Conservation (phyloP, 805 yeast species). For the Wickerhamiella sergipiensis region DNA sequence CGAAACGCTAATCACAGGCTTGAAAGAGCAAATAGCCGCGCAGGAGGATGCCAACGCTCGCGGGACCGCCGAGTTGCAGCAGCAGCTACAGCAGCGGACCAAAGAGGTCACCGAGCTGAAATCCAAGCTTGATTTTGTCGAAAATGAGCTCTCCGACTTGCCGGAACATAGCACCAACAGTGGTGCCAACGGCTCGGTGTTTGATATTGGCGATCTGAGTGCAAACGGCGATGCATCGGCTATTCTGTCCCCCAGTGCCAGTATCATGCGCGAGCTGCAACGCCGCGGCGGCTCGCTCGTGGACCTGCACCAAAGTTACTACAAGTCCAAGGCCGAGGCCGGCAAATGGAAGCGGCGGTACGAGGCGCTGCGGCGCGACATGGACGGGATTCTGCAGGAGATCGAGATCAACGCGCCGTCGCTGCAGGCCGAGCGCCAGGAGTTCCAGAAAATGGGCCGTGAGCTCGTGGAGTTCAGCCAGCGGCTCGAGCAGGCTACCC, state of each 20-base stretch:
- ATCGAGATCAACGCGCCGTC: conserved; percentile 68
- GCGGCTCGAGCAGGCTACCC: conserved; percentile 31
- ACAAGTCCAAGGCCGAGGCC: conserved; percentile 49
- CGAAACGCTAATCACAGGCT: conserved; percentile 26
- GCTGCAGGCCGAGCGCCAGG: conserved; percentile 49
- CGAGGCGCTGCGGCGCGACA: conserved; percentile 52
- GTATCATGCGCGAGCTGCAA: conserved; percentile 34
- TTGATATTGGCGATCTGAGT: conserved; percentile 7
- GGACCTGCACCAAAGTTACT: conserved; percentile 50
- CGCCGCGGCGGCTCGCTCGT: conserved; percentile 47
- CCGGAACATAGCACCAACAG: no score
- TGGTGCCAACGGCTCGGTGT: conserved; percentile 18
- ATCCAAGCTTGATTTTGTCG: conserved; percentile 6
- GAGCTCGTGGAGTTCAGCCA: conserved; percentile 42
- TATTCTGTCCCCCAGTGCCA: conserved; percentile 26
- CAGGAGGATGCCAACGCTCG: conserved; percentile 9
- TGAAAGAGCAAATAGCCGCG: conserved; percentile 33
- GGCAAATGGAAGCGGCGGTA: conserved; percentile 59
- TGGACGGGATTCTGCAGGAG: conserved; percentile 60
- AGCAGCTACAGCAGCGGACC: conserved; percentile 3
- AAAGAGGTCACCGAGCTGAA: conserved; percentile 1
- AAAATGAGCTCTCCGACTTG: conserved; percentile 7
- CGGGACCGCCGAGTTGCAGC: not conserved
- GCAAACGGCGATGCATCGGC: conserved; percentile 8
- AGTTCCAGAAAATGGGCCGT: conserved; percentile 41